Base-by-base conservation (phyloP, 768 basidiomycete genomes). In the Amanita pseudoporphyria region DNA sequence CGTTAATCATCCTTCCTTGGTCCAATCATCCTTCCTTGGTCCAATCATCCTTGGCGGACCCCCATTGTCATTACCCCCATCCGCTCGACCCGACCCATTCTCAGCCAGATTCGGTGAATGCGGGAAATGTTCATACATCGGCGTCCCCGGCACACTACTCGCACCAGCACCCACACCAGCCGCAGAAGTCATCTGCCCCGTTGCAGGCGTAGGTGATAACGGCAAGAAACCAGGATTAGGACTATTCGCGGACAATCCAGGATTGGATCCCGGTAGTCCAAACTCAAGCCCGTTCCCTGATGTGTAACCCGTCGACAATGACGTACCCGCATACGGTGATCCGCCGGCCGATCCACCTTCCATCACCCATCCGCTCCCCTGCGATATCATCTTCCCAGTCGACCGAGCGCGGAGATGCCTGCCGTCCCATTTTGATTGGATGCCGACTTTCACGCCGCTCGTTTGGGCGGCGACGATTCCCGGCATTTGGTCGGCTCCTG, bases 401-500 rank as follows among this genome's bases (percentile, higher is more conserved):
- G 72, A 60, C 2, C 87, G 76, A 4, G 84, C 58, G 28, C 83
- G 78, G 1, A 91, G 68, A 46, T 81, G 72, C 3, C 71, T 67
- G 9, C 87, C 84, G 3, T 71, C 74, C 81, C 86, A 88, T 60
- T 85, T 86, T 36, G 72, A 71, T 48, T 83, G 73, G 3, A 81
- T 63, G 3, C 75, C 71, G 13, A 67, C 63, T 51, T 75, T 72
- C 41, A 76, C 75, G 14, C 78, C 71, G 1, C 76, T 72, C 3
- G 83, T 69, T 57, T 85, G 79, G 0, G 84, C 81, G 2, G 82
- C 78, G 38, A 86, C 81, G 44, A 84, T 64, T 1, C 74, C 74
- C 2, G 61, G 60, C 37, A 71, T 64, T 50, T 68, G 60, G 56
- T 75, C 71, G 9, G 71, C 65, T 18, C 76, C 77, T 31, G 81